phyloP scores from a whole-genome alignment of 2,329 filamentous ascomycete species.

The Delphinella strobiligena region DNA sequence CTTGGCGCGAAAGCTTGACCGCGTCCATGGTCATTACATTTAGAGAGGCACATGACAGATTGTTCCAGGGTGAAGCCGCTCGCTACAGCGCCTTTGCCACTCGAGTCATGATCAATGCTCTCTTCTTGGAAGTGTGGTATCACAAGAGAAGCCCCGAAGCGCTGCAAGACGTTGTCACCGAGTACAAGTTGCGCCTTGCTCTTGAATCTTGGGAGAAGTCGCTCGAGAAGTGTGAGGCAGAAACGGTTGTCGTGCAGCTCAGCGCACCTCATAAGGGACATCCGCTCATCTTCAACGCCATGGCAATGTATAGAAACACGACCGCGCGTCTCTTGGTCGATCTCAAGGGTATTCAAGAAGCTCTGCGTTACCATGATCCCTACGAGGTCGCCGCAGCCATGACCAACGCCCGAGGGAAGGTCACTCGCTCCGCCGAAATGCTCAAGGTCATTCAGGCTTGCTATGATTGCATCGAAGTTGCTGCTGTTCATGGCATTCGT shows the following conservation, averaged over 20 bases:
- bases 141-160: constrained; percentile 98
- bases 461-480: constrained; percentile 95
- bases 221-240: constrained; percentile 82
- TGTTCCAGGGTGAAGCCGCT: constrained; percentile 85
- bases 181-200: constrained; percentile 92
- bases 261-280: constrained; percentile 94
- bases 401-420: constrained; percentile 85
- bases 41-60: constrained; percentile 83
- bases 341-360: constrained; percentile 90
- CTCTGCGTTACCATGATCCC: constrained; percentile 88
- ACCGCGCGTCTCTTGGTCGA: constrained; percentile 87
- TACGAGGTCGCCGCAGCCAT: constrained; percentile 96
- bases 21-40: constrained; percentile 69
- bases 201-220: constrained; percentile 99
- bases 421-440: constrained; percentile 94
- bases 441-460: constrained; percentile 97
- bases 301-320: constrained; percentile 92
- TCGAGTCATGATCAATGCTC: constrained; percentile 94
- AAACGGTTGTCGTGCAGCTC: constrained; percentile 75
- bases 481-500: constrained; percentile 83
- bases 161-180: constrained; percentile 90
- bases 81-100: constrained; percentile 95
- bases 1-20: constrained; percentile 72
- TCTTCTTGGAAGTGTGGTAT: constrained; percentile 98
- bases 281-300: constrained; percentile 93